These are phyloP conservation scores for Nakazawaea holstii DNA, from an alignment of 805 yeast genomes.

Conservation along the genomic window DNA sequence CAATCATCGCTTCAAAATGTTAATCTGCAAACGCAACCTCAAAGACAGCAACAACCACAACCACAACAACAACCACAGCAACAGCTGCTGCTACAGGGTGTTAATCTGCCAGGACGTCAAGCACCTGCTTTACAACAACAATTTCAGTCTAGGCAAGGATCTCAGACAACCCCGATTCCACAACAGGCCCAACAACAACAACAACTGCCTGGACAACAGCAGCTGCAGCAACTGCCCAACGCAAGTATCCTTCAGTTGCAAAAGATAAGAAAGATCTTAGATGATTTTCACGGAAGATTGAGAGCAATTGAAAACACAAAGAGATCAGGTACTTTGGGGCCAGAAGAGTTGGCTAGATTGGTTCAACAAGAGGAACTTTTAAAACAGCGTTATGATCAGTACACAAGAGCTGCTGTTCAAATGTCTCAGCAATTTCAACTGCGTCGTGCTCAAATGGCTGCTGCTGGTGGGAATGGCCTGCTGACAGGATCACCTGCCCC, in stretches of 20 bases:
- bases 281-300: constrained; percentile 44
- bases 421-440: constrained; percentile 33
- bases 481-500: constrained; percentile 4
- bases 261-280: constrained; percentile 39
- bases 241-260: constrained; percentile 22
- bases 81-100: constrained; percentile 15
- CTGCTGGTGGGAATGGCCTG: constrained; percentile 2
- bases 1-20: constrained; percentile 22
- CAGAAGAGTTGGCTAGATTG: constrained; percentile 38
- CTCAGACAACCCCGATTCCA: background rate
- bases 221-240: constrained; percentile 24
- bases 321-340: constrained; percentile 34
- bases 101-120: no score
- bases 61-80: constrained; percentile 15
- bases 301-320: constrained; percentile 45
- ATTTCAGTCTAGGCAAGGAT: constrained; percentile 6
- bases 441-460: constrained; percentile 13
- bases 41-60: constrained; percentile 14
- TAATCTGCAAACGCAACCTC: constrained; percentile 18
- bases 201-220: constrained; percentile 15
- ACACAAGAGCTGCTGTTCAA: constrained; percentile 44
- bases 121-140: constrained; percentile 10
- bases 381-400: constrained; percentile 41
- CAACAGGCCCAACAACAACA: constrained; percentile 9
- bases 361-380: constrained; percentile 44